Percentiles rank a stretch among this genome's conserved stretches.
phyloP scores from a whole-genome alignment of 371 early-diverging fungal species.

The Lichtheimia hyalospora region DNA sequence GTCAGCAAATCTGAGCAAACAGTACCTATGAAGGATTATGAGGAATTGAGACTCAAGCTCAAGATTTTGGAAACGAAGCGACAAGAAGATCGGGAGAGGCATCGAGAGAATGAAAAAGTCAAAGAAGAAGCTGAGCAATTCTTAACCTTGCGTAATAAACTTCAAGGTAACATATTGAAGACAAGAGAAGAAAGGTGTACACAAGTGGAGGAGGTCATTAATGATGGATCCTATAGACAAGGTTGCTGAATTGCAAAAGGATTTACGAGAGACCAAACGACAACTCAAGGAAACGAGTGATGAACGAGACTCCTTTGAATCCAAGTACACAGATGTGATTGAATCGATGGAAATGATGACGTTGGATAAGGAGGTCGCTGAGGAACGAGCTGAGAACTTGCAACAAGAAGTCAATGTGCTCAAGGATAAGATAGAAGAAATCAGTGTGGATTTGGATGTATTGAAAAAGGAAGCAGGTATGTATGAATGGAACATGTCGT shows the following conservation, averaged over 20 bases:
- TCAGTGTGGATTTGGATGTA: constrained; percentile 71
- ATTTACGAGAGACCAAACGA: constrained; percentile 63
- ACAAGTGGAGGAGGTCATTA: too few relatives aligned
- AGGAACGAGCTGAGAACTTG: constrained; percentile 79
- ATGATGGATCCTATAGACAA: constrained; percentile 39
- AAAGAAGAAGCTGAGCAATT: constrained; percentile 78
- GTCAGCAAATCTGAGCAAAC: constrained; percentile 41
- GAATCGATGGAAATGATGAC: constrained; percentile 85
- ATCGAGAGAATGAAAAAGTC: constrained; percentile 72
- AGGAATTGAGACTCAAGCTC: constrained; percentile 82
- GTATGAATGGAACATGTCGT: neutral
- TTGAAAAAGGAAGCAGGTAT: constrained; percentile 61
- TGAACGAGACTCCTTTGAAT: constrained; percentile 68
- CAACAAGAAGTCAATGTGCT: constrained; percentile 70
- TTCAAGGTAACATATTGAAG: constrained; percentile 46
- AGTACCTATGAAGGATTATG: constrained; percentile 70
- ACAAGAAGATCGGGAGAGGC: constrained; percentile 75
- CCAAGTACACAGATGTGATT: constrained; percentile 67
- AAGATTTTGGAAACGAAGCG: constrained; percentile 80
- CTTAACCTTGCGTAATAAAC: constrained; percentile 62
- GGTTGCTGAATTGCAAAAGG: constrained; percentile 71
- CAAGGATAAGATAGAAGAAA: constrained; percentile 82
- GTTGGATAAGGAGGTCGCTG: constrained; percentile 91
- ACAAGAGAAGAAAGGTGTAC: neutral
- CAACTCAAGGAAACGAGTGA: constrained; percentile 51